Evolutionary conservation across 768 basidiomycete genomes (phyloP), one percentile per base, ranked within the genome.

Genomic region (Kwoniella heveanensis): DNA sequence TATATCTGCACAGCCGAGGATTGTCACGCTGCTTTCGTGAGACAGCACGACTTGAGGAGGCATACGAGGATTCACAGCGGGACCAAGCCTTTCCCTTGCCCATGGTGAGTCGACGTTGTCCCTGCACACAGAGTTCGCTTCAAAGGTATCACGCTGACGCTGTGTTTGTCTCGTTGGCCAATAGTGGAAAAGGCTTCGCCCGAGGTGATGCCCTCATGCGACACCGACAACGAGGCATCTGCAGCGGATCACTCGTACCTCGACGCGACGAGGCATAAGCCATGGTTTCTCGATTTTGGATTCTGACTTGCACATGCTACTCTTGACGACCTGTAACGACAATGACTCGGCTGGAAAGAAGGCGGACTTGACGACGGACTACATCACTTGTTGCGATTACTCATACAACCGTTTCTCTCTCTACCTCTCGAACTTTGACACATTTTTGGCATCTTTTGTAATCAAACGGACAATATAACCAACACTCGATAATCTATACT

Each of bases 31-130:
- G 76, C 81, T 0, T 83, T 83, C 59, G 82, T 83, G 2, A 77
- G 82, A 10, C 79, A 81, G 60, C 82, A 83, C 62, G 82, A 83
- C 60, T 64, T 82, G 30, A 72, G 79, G 4, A 67, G 82, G 24
- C 82, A 83, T 67, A 79, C 78, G 62, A 72, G 79, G 32, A 82
- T 82, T 15, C 82, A 83, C 65, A 76, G 73, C 0, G 81, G 80
- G 3, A 78, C 77, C 25, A 82, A 82, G 66, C 79, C 81, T 1
- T 81, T 81, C 77, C 76, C 76, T 4, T 83, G 82, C 57, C 74
- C 76, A 37, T 83, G 82, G 82, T 83, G 25, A 55, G 80, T 79
- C n/a, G n/a, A n/a, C n/a, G n/a, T n/a, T n/a, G n/a, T n/a, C n/a
- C n/a, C n/a, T n/a, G n/a, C n/a, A n/a, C n/a, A n/a, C n/a, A n/a